phyloP scores from a whole-genome alignment of 2,329 filamentous ascomycete species.

The Aspergillus persii region DNA sequence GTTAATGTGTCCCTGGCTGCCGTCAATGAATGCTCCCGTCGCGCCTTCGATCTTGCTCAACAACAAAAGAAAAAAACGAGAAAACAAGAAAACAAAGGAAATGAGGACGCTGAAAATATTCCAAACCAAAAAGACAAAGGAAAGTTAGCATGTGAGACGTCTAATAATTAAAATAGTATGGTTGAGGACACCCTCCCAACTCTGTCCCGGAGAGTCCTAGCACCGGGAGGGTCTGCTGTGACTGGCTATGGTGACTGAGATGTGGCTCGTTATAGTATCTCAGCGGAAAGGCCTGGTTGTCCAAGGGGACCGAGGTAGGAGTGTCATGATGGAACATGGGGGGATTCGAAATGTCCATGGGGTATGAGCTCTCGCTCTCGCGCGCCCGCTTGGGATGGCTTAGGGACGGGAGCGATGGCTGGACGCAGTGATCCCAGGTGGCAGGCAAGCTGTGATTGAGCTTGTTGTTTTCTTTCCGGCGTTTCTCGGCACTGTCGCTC shows the following conservation, averaged over 20 bases:
- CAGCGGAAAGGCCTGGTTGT: conserved; percentile 12
- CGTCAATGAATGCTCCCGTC: not conserved
- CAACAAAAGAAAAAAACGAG: conserved; percentile 1
- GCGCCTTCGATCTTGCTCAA: not conserved
- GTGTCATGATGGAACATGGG: conserved; percentile 11
- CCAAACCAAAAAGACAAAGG: not conserved
- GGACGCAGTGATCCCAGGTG: conserved; percentile 12
- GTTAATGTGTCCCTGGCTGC: not conserved
- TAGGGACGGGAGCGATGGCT: conserved; percentile 10
- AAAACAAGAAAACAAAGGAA: not conserved
- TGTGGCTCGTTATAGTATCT: conserved; percentile 15
- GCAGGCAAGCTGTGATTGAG: conserved; percentile 2
- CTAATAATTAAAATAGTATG: conserved; percentile 30
- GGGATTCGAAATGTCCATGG: conserved; percentile 5
- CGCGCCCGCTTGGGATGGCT: conserved; percentile 4
- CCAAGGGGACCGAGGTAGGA: conserved; percentile 5
- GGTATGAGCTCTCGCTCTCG: conserved; percentile 4
- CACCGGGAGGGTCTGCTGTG: conserved; percentile 10
- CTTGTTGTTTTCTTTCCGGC: conserved; percentile 2
- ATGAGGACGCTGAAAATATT: not conserved
- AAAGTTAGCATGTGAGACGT: conserved; percentile 5
- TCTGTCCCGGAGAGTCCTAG: conserved; percentile 15
- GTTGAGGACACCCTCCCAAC: conserved; percentile 20
- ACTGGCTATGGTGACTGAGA: conserved; percentile 11
- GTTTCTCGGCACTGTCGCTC: conserved; percentile 1